These are phyloP conservation scores for Sanguinoderma infundibulare DNA, from an alignment of 1,284 basidiomycete species.

Conservation along the genomic window DNA sequence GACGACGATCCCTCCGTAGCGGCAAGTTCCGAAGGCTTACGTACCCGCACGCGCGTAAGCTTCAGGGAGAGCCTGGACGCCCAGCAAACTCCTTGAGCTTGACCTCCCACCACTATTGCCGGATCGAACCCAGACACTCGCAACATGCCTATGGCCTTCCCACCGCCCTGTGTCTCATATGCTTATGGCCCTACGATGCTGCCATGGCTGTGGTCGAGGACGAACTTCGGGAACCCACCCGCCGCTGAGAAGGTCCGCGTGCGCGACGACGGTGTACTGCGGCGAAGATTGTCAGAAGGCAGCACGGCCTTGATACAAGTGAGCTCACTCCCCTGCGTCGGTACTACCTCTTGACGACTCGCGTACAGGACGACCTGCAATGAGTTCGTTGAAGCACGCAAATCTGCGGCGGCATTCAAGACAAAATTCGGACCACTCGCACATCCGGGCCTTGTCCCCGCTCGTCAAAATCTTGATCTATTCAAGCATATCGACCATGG, in stretches of 20 bases:
- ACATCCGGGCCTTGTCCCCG: neutral
- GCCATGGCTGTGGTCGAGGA: neutral
- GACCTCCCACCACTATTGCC: too few relatives aligned
- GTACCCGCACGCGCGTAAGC: too few relatives aligned
- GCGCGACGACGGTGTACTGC: slow-evolving; percentile 1
- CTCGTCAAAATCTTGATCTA: neutral
- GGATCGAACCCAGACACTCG: too few relatives aligned
- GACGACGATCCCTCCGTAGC: too few relatives aligned
- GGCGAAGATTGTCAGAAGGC: slow-evolving; percentile 11
- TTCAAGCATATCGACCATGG: neutral
- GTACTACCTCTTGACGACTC: too few relatives aligned
- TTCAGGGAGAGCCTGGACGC: too few relatives aligned
- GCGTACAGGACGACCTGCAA: too few relatives aligned
- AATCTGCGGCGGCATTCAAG: neutral
- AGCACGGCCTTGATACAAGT: slow-evolving; percentile 10
- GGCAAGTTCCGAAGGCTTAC: too few relatives aligned
- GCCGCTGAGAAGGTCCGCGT: neutral
- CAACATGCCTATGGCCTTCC: too few relatives aligned
- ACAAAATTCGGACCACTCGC: neutral
- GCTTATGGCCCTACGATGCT: neutral
- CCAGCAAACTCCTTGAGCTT: too few relatives aligned
- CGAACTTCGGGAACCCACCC: neutral
- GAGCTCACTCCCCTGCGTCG: neutral
- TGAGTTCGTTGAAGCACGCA: neutral
- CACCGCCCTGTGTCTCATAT: too few relatives aligned